Evolutionary conservation across 2,329 filamentous ascomycete genomes (phyloP), one percentile per base, ranked within the genome.

Genomic region (Fusarium heterosporum): DNA sequence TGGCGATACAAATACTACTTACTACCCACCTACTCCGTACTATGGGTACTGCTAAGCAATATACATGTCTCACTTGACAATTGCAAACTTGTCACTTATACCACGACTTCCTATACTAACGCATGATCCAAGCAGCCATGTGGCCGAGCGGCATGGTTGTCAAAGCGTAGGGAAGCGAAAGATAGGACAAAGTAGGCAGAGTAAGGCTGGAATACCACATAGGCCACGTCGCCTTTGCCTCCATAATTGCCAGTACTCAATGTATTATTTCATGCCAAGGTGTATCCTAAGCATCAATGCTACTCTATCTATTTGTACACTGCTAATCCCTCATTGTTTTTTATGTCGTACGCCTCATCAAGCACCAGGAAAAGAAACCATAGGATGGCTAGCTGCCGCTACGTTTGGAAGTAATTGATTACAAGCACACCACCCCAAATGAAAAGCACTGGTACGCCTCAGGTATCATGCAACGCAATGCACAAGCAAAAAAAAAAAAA

Each of bases 381-480:
- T 32, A 22, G 32, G 17, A 49, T 42, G 50, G 25, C 42, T 47
- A 51, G 46, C 43, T 22, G 50, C 51, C 42, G 43, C 51, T 61
- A n/a, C 29, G 50, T 43, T 68, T 50, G 42, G 7, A 28, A 61
- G 34, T 32, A 56, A 43, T 50, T 17, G 29, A 54, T 53, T 36
- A 43, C 43, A 38, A 49, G 30, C 28, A 47, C 22, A 54, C n/a
- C 51, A 28, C 14, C 32, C 28, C 17, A 50, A 52, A 51, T 55
- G 42, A 69, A 29, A 64, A 40, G 28, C 47, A 62, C 51, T 63
- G 52, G 66, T 55, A 61, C 61, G 66, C 66, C 66, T 60, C 61
- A 70, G 66, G 66, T 69, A 69, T 69, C 66, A 69, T 69, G 64
- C 64, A 68, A 55, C 53, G 48, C 51, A 62, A 53, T 63, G 43